Base-by-base conservation (phyloP, 768 basidiomycete genomes). In the Sarcomyxa edulis region DNA sequence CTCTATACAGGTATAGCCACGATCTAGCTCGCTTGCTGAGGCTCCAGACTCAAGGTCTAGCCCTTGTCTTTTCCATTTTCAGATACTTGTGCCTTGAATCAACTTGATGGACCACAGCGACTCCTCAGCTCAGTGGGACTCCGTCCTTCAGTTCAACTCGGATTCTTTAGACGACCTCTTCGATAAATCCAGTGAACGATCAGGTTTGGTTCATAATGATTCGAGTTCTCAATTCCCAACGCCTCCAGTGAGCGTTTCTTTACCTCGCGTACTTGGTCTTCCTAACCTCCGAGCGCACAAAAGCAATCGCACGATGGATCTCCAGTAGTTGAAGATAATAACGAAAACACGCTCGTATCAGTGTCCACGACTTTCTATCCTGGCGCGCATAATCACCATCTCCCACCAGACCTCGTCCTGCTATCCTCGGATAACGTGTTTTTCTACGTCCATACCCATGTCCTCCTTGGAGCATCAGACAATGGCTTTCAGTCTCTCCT, bases 311-410 rank as follows among this genome's bases (percentile, higher is more conserved):
- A 66, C 37, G 65, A 69, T 41, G 67, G 66, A 29, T 69, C 69
- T 6, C 70, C 71, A 1, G 48, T 59, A 28, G 49, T 63, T 4
- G 66, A 73, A 22, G 55, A 66, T 12, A 45, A 49, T 11, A 62
- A 68, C 16, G 47, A 32, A 14, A 72, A 58, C 32, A 60, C 68
- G 2, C 62, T 69, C 37, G 81, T 90, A 40, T 86, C 86, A 1
- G 78, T 91, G 24, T 89, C 86, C 11, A 91, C 88, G 19, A 85
- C 85, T 0, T 91, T 90, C 61, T 81, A 74, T 51, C 85, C 87
- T 3, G 78, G 74, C 25, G 77, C 83, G 3, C 72, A 77, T 42
- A 71, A 72, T 44, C 65, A 74, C 24, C 49, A 72, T 0, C 54
- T 69, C n/a, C 66, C 69, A 1, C 76, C 83, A 1, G 82, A 91